Base-by-base conservation (phyloP, 805 yeast genomes). In the Kuraishia ogatae region DNA sequence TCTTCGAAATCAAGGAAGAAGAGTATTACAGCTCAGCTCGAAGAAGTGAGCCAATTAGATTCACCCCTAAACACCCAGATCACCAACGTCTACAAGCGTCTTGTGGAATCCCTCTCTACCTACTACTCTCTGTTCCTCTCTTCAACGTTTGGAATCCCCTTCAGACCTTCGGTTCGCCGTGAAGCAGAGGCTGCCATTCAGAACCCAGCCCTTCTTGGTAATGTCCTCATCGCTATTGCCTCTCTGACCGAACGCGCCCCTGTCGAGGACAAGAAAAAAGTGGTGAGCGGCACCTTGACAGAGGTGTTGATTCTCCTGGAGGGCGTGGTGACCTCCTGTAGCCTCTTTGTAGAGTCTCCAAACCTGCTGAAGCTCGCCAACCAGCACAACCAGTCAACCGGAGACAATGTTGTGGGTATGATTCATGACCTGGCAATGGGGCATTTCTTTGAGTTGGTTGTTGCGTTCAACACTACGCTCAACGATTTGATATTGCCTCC, bases 401-500 rank as follows among this genome's bases (percentile, higher is more conserved):
- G 69, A 10, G 52, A 62, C 10, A 83, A 80, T 60, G 67, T 79
- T 53, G 73, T 87, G 24, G 75, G 77, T 1, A 67, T 81, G 49
- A 66, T 87, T 47, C 87, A 85, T 64, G 89, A 85, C 58, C 71
- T 86, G 60, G 73, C 89, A 1, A 75, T 86, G 68, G 77, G 76
- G 56, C 83, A 84, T 53, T 86, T 85, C 64, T 79, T 81, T 62
- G 83, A 82, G 57, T 74, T 87, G 50, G 85, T 87, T 29, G 71
- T 86, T 43, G 78, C 79, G 60, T 87, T 83, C 66, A 84, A 85
- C 64, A 78, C 74, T 48, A 75, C 82, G 50, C 68, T 87, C 57
- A 84, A 84, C 64, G 91, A 85, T 61, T 77, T 87, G 59, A 75
- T 81, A 24, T 70, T 87, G 50, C 76, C 81, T 53, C 80, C 85